Percentiles rank a stretch among this genome's conserved stretches.
Conservation (phyloP, 106 monocot species). For the Amphibolis antarctica region DNA sequence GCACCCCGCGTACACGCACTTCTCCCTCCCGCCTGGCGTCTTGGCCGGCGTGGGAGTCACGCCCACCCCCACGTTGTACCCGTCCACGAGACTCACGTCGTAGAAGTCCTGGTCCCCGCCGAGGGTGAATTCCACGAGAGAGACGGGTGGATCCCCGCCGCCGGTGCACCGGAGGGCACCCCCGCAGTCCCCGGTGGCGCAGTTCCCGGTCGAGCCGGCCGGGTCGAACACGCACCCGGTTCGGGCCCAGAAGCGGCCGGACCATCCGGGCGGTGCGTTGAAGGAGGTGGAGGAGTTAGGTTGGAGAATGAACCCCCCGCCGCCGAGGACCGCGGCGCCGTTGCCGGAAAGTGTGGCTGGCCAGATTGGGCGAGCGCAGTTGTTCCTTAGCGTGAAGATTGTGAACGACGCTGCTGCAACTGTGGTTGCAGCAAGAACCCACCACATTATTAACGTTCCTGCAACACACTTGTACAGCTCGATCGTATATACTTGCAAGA, state of each 20-base stretch:
- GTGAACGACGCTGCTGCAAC: neutral
- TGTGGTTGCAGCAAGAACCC: too few species aligned
- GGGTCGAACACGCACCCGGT: constrained; percentile 37
- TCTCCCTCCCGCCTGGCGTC: neutral
- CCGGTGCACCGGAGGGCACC: constrained; percentile 32
- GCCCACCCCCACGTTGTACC: constrained; percentile 44
- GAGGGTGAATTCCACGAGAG: constrained; percentile 63
- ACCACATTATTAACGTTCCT: too few species aligned
- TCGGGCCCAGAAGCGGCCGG: constrained; percentile 72
- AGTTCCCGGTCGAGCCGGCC: constrained; percentile 14
- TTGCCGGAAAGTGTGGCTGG: constrained; percentile 56
- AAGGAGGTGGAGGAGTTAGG: constrained; percentile 28
- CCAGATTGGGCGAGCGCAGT: constrained; percentile 44
- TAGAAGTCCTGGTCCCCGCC: constrained; percentile 45
- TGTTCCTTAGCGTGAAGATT: constrained; percentile 37
- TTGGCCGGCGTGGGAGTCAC: constrained; percentile 17
- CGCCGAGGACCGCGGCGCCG: constrained; percentile 31
- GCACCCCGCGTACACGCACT: constrained; percentile 42
- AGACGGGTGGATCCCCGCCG: constrained; percentile 43
- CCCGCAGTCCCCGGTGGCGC: constrained; percentile 50
- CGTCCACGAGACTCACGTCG: constrained; percentile 73
- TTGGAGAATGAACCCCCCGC: constrained; percentile 41
- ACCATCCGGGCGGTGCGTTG: constrained; percentile 52
- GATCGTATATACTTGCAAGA: too few species aligned
- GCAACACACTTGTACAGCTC: too few species aligned